phyloP scores from a whole-genome alignment of 305 asterid species.

The Plantago lanceolata region DNA sequence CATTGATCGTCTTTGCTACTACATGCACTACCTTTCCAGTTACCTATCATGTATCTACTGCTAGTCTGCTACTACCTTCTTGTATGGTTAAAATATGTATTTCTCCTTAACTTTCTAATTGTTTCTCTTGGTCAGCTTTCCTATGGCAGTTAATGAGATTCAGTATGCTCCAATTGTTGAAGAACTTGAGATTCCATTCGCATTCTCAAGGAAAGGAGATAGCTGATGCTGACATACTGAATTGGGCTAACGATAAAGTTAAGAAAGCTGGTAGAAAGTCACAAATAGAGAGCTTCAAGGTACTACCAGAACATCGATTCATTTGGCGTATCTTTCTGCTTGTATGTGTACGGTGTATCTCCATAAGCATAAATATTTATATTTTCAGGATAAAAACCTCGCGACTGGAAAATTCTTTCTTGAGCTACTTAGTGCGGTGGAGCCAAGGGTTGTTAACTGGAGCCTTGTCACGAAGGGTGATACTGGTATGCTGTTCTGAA shows the following conservation, averaged over 20 bases:
- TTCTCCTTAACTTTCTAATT: background rate
- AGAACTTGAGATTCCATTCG: constrained; percentile 73
- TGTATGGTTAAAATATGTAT: too few relatives aligned
- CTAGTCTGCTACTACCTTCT: too few relatives aligned
- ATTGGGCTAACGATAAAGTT: constrained; percentile 83
- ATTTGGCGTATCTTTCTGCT: constrained; percentile 5
- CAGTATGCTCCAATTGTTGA: constrained; percentile 79
- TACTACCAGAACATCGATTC: constrained; percentile 20
- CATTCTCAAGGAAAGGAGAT: constrained; percentile 85
- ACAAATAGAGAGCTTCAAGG: constrained; percentile 89
- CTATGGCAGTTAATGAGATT: constrained; percentile 95
- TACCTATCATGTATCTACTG: too few relatives aligned
- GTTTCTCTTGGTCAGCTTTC: constrained; percentile 44
- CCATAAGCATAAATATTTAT: background rate
- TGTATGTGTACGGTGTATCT: background rate
- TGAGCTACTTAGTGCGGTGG: constrained; percentile 72
- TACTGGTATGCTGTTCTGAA: constrained; percentile 46
- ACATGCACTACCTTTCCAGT: background rate
- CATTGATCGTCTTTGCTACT: background rate
- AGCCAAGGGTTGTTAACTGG: constrained; percentile 94
- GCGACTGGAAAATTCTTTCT: constrained; percentile 78
- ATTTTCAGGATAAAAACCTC: constrained; percentile 64
- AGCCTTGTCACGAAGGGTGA: constrained; percentile 86
- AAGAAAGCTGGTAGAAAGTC: constrained; percentile 54
- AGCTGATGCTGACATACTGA: constrained; percentile 74